Evolutionary conservation across 345 rosid species (phyloP).

Genomic region (Brassica carinata): DNA sequence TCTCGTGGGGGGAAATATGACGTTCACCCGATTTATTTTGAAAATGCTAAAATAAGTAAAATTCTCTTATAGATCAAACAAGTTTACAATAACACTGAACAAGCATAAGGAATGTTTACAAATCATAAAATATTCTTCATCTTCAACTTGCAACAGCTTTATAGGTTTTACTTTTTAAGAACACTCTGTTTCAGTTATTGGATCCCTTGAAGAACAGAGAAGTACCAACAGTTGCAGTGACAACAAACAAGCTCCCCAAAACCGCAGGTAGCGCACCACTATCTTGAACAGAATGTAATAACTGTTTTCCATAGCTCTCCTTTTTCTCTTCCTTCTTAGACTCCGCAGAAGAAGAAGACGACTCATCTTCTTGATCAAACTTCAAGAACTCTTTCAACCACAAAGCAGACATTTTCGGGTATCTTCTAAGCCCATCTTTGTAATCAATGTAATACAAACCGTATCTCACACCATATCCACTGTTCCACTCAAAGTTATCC

Average conservation of each 20-base stretch:
- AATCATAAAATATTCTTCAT: background rate
- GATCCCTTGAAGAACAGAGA: slow-evolving; percentile 38
- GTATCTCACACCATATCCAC: slow-evolving; percentile 55
- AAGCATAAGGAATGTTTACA: background rate
- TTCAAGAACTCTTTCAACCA: slow-evolving; percentile 61
- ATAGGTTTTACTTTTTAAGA: background rate
- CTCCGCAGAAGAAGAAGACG: slow-evolving; percentile 6
- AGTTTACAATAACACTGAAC: slow-evolving; percentile 8
- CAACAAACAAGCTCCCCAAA: slow-evolving; percentile 40
- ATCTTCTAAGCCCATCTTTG: slow-evolving; percentile 53
- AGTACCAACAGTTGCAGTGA: slow-evolving; percentile 40
- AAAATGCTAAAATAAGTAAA: background rate
- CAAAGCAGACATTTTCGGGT: slow-evolving; percentile 56
- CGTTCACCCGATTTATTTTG: background rate
- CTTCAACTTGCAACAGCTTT: background rate
- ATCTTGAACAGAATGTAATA: slow-evolving; percentile 33
- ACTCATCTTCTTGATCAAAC: slow-evolving; percentile 30
- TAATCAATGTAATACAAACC: slow-evolving; percentile 60
- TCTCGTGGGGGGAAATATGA: too few relatives aligned
- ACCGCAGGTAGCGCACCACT: slow-evolving; percentile 33
- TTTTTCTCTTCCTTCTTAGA: slow-evolving; percentile 34
- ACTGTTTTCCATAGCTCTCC: slow-evolving; percentile 34
- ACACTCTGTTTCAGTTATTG: slow-evolving; percentile 21
- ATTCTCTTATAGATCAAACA: slow-evolving; percentile 4
- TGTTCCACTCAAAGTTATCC: slow-evolving; percentile 65